A percentile compares a stretch with the other conserved stretches of the same genome.
phyloP scores from a whole-genome alignment of 306 rosid genomes.

The Rosa rugosa region DNA sequence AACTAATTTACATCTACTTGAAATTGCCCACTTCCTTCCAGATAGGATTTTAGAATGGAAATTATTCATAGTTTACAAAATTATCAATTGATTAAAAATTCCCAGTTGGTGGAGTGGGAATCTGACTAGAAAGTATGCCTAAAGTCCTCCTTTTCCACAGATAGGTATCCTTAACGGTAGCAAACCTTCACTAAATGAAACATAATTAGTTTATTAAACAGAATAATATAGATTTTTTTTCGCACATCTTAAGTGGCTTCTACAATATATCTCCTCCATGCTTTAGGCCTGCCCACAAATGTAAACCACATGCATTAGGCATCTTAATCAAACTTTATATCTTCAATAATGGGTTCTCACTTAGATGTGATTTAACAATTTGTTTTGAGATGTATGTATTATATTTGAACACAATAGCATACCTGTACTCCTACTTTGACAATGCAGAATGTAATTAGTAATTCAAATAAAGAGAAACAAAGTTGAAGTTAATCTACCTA shows the following conservation, averaged over 20 bases:
- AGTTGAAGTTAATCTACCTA: not conserved
- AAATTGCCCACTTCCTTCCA: slow-evolving; percentile 41
- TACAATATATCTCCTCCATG: slow-evolving; percentile 17
- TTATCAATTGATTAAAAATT: slow-evolving; percentile 7
- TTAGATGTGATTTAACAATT: not conserved
- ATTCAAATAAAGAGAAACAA: not conserved
- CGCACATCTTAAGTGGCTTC: slow-evolving; percentile 17
- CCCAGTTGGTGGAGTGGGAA: slow-evolving; percentile 33
- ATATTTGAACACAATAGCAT: slow-evolving; percentile 21
- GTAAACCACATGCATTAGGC: slow-evolving; percentile 54
- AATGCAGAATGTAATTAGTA: not conserved
- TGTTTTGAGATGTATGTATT: not conserved
- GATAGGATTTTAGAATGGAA: slow-evolving; percentile 33
- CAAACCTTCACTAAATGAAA: slow-evolving; percentile 42
- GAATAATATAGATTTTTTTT: not conserved
- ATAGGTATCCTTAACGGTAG: slow-evolving; percentile 65
- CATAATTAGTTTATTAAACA: slow-evolving; percentile 16
- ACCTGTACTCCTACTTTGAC: slow-evolving; percentile 30
- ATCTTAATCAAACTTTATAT: slow-evolving; percentile 39
- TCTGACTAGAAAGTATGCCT: slow-evolving; percentile 41
- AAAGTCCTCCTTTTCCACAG: slow-evolving; percentile 25
- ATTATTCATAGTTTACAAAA: slow-evolving; percentile 9
- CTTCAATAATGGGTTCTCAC: slow-evolving; percentile 31
- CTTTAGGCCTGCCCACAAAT: slow-evolving; percentile 31
- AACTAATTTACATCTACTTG: slow-evolving; percentile 16